Evolutionary conservation across 2,329 filamentous ascomycete genomes (phyloP), one percentile per base, ranked within the genome.

Genomic region (Xylariaceae sp.): DNA sequence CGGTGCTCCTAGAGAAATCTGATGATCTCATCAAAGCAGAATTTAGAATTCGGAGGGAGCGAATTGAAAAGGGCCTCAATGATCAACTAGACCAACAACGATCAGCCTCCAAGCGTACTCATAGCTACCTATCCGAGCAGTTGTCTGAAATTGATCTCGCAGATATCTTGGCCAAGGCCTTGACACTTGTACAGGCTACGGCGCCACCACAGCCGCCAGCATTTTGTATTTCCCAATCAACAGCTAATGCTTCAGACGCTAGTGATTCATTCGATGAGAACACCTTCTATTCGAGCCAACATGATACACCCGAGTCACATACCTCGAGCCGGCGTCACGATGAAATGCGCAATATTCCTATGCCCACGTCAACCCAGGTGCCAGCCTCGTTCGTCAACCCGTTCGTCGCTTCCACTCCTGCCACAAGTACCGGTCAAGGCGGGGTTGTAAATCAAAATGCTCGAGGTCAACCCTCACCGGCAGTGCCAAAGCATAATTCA

Each of bases 261-360:
- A 86, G 77, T 76, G 88, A 92, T 66, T 93, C 88, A 27, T 88
- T 90, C 70, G 90, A 96, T 69, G 86, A 94, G 65, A 90, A 94
- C 63, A 93, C 90, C 33, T 95, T 95, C 68, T 96, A 97, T 74
- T 96, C 92, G 55, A 96, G 91, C 69, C 88, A 86, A 71, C 85
- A 91, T 73, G 87, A 91, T 65, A 95, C 90, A 53, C 79, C 80
- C 49, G 74, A 80, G 45, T 75, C 73, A 22, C 71, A 69, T 40
- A 68, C 71, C 48, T 70, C 71, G 32, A 69, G 73, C 22, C 71
- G 70, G 47, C 58, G 71, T 69, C 79, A 63, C 73, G 78, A 63
- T 56, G 63, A 64, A 49, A 65, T 66, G 48, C 67, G 64, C 50
- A 65, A 68, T 55, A 65, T 62, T 38, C 63, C 62, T 48, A 68